These are phyloP conservation scores for Leishmania tropica DNA, from an alignment of 208 protist genomes.

Conservation along the genomic window DNA sequence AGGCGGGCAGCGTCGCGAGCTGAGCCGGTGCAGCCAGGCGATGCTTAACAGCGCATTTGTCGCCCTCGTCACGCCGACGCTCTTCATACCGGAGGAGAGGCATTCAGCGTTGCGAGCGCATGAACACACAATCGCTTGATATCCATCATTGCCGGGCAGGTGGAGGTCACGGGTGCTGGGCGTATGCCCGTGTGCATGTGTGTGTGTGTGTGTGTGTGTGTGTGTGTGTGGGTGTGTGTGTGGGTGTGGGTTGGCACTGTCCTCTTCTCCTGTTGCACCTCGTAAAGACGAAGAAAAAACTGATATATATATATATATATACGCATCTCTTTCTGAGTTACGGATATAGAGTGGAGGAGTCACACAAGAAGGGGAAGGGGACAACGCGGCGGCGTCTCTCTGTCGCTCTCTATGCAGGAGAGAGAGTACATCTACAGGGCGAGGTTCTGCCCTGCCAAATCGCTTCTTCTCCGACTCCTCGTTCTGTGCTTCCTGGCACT, in stretches of 20 bases:
- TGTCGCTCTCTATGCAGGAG: neutral
- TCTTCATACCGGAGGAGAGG: constrained; percentile 34
- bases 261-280: too few species aligned
- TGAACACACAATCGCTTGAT: neutral
- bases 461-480: neutral
- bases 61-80: constrained; percentile 64
- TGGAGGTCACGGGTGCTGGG: neutral
- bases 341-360: neutral
- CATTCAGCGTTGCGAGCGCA: neutral
- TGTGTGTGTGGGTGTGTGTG: neutral
- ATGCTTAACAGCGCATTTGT: constrained; percentile 82
- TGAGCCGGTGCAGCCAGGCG: constrained; percentile 46
- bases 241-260: too few species aligned
- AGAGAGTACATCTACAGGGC: neutral
- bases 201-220: neutral
- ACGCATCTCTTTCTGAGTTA: neutral
- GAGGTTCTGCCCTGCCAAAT: neutral
- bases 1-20: constrained; percentile 43
- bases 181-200: neutral
- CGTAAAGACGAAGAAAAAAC: too few species aligned
- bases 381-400: neutral
- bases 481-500: neutral
- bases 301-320: too few species aligned
- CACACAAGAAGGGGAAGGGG: neutral
- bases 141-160: neutral